Evolutionary conservation across 1,284 basidiomycete genomes (phyloP), one percentile per base, ranked within the genome.

Genomic region (Heterobasidion parviporum): DNA sequence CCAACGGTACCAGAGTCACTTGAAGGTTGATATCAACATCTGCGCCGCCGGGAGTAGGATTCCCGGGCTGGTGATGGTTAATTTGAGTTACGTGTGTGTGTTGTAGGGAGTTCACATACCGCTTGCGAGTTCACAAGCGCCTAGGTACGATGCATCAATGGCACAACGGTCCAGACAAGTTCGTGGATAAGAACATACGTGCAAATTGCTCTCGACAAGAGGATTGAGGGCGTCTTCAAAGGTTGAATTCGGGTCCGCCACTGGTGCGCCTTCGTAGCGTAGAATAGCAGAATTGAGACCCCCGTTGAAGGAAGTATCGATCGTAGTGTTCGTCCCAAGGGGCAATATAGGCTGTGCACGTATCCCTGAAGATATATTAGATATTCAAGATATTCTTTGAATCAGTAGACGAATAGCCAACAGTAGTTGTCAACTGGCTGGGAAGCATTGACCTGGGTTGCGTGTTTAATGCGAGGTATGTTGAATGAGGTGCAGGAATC

Each of bases 201-300:
- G 61, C 38, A 69, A 56, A 50, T 68, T 63, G 0, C 62, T 59
- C 60, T 72, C 71, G 43, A 63, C 56, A 6, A 72, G 60, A 4
- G 59, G 57, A 15, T 58, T 60, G 4, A 46, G 36, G 50, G 52
- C 54, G 8, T 57, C 48, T 8, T 65, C 60, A n/a, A 67, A 41
- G 3, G 38, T 67, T 33, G 70, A 71, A 4, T 66, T 73, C 0
- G 81, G 83, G 26, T 83, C 77, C 6, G 53, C 54, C 1, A 56
- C 56, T 0, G 67, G 60, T 4, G 82, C 82, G 4, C 76, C 75
- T 0, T 48, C 56, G 61, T 85, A 85, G 16, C 77, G 74, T 35
- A 85, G 62, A 56, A 85, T 79, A 2, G 81, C 83, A 15, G 71
- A 69, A 60, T 80, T 80, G 48, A 74, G 62, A 6, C 75, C 75